phyloP scores from a whole-genome alignment of 768 basidiomycete genomes.

The Lentinula sp. region DNA sequence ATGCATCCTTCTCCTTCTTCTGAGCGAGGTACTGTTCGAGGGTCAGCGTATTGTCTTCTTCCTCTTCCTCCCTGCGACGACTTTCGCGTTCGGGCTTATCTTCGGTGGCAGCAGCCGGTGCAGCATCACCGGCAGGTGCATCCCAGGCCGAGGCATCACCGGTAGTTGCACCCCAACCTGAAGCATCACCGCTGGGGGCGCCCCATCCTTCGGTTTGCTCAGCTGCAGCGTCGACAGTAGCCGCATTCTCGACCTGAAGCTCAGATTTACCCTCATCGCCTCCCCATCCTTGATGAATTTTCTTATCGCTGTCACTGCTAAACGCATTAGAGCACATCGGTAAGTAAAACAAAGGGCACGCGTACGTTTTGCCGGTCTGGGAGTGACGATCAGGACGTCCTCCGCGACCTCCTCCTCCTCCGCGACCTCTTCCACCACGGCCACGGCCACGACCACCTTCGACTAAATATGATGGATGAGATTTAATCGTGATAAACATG shows the following conservation, averaged over 20 bases:
- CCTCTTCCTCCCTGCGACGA: conserved; percentile 54
- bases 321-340: conserved; percentile 7
- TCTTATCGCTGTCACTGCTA: conserved; percentile 88
- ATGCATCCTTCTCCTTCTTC: conserved; percentile 54
- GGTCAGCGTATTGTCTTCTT: conserved; percentile 91
- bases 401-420: conserved; percentile 57
- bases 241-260: conserved; percentile 74
- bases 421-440: conserved; percentile 41
- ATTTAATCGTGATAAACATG: background rate
- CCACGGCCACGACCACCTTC: conserved; percentile 47
- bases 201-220: conserved; percentile 36
- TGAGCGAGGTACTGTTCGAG: conserved; percentile 90
- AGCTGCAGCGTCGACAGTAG: conserved; percentile 58
- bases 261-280: conserved; percentile 84
- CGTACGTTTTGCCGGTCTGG: conserved; percentile 77
- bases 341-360: conserved; percentile 10
- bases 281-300: conserved; percentile 92
- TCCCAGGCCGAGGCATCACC: conserved; percentile 16
- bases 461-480: conserved; percentile 22
- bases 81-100: conserved; percentile 22
- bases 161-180: conserved; percentile 25
- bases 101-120: conserved; percentile 18
- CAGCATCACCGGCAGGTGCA: conserved; percentile 24
- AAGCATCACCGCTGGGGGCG: conserved; percentile 20
- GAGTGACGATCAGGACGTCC: conserved; percentile 78